Base-by-base conservation (phyloP, 352 stramenopile genomes). In the Thalassiosira pacifica region DNA sequence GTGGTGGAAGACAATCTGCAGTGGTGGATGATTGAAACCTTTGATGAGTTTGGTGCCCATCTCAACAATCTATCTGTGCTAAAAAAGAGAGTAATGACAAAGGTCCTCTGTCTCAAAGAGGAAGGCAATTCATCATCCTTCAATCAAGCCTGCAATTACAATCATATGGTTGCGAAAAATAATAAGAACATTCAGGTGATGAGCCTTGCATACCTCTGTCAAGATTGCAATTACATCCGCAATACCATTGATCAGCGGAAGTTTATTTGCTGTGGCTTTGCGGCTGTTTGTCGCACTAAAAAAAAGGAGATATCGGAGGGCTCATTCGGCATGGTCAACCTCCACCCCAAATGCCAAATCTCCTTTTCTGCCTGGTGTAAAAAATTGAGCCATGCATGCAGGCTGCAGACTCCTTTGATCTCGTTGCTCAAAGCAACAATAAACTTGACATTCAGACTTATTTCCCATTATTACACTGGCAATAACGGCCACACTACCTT, bases 11-110 rank as follows among this genome's bases (percentile, higher is more conserved):
- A 70, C 2, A 82, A 82, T 69, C 64, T 48, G 9, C 64, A 82
- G 27, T 82, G 75, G 75, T 76, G 48, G 45, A 59, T 65, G 6
- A 13, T 82, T 26, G 64, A 82, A 67, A 64, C 76, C 2, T 34
- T 82, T 24, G 75, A 82, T 65, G 75, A 64, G 13, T 82, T 82
- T 71, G 65, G 75, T 26, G 27, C 75, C 11, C 75, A 82, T 32
- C 6, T 66, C 9, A 72, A 52, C 53, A 65, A 64, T 53, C 11
- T 70, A 0, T 16, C 26, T n/a, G 19, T 64, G 26, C 48, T 67
- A 3, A 53, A 69, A 22, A 40, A 55, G 18, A 26, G 48, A 24
- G 2, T 48, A 11, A 13, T 61, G 9, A 16, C 26, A 2, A 82
- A 82, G 48, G 59, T 82, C n/a, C 19, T 82, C 9, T 59, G 31